Conservation (phyloP, 1,284 basidiomycete species). For the Farysia itapuensis region DNA sequence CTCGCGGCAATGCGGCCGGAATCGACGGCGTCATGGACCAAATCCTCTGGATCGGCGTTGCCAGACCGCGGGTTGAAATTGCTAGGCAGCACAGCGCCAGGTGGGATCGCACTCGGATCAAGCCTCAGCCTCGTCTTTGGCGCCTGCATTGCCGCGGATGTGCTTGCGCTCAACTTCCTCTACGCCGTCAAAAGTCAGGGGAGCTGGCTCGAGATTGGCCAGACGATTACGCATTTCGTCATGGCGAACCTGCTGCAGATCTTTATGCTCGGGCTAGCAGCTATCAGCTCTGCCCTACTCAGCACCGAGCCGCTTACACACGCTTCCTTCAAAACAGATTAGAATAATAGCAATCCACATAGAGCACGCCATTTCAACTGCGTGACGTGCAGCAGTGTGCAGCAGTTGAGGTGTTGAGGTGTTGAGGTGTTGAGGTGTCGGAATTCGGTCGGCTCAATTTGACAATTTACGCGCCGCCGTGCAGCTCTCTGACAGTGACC, state of each 20-base stretch:
- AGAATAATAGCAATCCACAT: too few relatives aligned
- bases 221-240: constrained; percentile 83
- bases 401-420: too few relatives aligned
- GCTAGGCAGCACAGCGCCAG: constrained; percentile 25
- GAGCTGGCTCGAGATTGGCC: constrained; percentile 87
- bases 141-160: constrained; percentile 48
- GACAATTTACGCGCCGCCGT: too few relatives aligned
- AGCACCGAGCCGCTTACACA: too few relatives aligned
- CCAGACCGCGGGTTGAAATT: constrained; percentile 30
- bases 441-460: too few relatives aligned
- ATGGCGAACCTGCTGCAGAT: constrained; percentile 77
- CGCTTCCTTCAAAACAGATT: background rate
- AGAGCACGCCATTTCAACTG: too few relatives aligned
- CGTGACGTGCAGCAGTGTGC: too few relatives aligned
- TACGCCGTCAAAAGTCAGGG: constrained; percentile 79
- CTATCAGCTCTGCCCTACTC: constrained; percentile 21
- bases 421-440: too few relatives aligned
- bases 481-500: too few relatives aligned
- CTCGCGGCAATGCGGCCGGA: background rate
- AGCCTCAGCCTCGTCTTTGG: constrained; percentile 39
- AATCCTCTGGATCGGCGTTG: background rate
- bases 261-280: constrained; percentile 64
- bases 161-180: constrained; percentile 74
- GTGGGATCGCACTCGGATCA: constrained; percentile 39
- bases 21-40: constrained; percentile 2